Percentiles rank a stretch among this genome's conserved stretches.
phyloP scores from a whole-genome alignment of 345 rosid genomes.

The Citrus unshiu region DNA sequence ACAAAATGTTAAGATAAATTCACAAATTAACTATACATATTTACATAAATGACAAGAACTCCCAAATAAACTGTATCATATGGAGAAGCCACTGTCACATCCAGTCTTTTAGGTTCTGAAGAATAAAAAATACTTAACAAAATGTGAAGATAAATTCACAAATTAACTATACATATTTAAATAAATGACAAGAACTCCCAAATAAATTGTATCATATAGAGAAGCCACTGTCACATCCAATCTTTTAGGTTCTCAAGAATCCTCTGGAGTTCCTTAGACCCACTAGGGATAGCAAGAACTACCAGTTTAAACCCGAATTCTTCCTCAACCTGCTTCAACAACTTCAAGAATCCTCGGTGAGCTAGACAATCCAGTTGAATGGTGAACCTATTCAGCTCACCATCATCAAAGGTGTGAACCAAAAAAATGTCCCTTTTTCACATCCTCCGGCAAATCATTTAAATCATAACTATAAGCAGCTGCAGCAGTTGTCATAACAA shows the following conservation, averaged over 20 bases:
- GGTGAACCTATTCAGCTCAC: conserved; percentile 16
- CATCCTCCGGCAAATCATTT: conserved; percentile 1
- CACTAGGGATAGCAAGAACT: conserved; percentile 18
- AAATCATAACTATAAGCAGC: background rate
- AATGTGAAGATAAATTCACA: background rate
- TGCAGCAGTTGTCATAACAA: background rate
- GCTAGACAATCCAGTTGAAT: conserved; percentile 12
- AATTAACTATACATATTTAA: background rate
- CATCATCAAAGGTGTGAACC: conserved; percentile 4
- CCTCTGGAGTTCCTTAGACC: conserved; percentile 8
- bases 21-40: background rate
- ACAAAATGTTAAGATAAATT: background rate
- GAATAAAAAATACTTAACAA: background rate
- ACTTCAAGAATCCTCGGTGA: conserved; percentile 18
- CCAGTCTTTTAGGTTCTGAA: background rate
- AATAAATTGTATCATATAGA: background rate
- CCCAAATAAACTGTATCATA: background rate
- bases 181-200: background rate
- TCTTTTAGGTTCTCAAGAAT: conserved; percentile 5
- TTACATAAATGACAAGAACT: background rate
- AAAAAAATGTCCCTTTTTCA: conserved; percentile 21
- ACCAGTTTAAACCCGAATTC: conserved; percentile 18
- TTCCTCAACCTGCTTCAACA: conserved; percentile 15
- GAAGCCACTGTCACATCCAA: background rate
- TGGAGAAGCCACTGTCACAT: background rate